These are phyloP conservation scores for Capronia coronata DNA, from an alignment of 2,329 filamentous ascomycete species.

Conservation along the genomic window DNA sequence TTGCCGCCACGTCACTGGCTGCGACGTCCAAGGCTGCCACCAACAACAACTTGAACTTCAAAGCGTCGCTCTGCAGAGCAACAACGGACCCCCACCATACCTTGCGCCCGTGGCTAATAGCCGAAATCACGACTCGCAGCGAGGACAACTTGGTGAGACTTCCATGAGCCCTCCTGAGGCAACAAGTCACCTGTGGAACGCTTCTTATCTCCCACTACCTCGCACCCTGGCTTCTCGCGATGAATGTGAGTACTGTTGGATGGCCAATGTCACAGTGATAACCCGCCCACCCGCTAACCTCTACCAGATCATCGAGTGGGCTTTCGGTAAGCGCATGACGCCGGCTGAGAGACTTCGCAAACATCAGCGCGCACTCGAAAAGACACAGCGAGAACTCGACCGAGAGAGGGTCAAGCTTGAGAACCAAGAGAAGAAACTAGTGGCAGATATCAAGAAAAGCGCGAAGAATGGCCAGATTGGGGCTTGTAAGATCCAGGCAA, in stretches of 20 bases:
- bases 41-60: background rate
- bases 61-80: background rate
- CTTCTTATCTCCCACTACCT: background rate
- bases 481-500: conserved; percentile 97
- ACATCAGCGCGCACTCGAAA: conserved; percentile 94
- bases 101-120: too few species aligned
- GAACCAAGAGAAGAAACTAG: conserved; percentile 96
- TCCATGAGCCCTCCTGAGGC: too few species aligned
- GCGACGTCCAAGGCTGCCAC: background rate
- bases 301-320: conserved; percentile 87
- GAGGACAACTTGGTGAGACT: too few species aligned
- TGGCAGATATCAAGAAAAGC: conserved; percentile 94
- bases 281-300: conserved; percentile 20
- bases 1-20: background rate
- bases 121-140: background rate
- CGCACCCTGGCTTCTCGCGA: conserved; percentile 18
- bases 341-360: conserved; percentile 60
- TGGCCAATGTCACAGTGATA: too few species aligned
- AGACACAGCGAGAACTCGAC: conserved; percentile 93
- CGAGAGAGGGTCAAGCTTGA: conserved; percentile 92
- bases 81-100: too few species aligned
- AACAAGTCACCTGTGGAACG: background rate
- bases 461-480: conserved; percentile 98
- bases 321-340: conserved; percentile 98
- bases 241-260: conserved; percentile 36